Evolutionary conservation across 192 early-diverging fungal species (phyloP).

Genomic region (Umbelopsis isabellina): DNA sequence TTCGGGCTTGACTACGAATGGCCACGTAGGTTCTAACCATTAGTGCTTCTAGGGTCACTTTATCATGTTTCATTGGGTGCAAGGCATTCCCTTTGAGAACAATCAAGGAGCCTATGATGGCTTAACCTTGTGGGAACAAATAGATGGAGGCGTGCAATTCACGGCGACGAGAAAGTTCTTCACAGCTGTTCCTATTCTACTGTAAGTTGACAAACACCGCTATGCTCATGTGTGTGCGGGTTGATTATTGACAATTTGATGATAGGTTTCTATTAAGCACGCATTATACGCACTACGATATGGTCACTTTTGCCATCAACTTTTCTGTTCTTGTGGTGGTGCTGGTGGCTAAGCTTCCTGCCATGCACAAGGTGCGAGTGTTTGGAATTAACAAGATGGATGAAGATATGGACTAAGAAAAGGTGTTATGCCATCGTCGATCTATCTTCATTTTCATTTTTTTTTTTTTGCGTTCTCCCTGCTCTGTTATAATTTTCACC

Average conservation of each 20-base stretch:
- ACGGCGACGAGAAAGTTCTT: slow-evolving; percentile 98
- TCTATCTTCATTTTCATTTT: background rate
- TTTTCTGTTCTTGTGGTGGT: slow-evolving; percentile 82
- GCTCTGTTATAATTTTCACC: background rate
- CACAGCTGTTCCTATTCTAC: slow-evolving; percentile 88
- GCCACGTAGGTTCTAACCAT: too few species aligned
- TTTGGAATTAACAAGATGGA: slow-evolving; percentile 87
- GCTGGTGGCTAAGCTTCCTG: slow-evolving; percentile 90
- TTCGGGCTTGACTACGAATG: too few species aligned
- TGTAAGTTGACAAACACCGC: slow-evolving; percentile 67
- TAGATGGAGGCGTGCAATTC: slow-evolving; percentile 96
- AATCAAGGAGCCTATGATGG: slow-evolving; percentile 93
- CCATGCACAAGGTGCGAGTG: slow-evolving; percentile 87
- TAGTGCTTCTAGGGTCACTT: slow-evolving; percentile 72
- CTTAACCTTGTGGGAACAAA: slow-evolving; percentile 98
- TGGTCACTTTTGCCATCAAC: slow-evolving; percentile 89
- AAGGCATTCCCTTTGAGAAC: slow-evolving; percentile 93
- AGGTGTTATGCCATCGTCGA: background rate
- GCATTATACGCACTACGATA: slow-evolving; percentile 96
- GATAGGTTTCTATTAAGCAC: slow-evolving; percentile 88
- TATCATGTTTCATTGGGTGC: slow-evolving; percentile 98
- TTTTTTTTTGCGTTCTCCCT: background rate
- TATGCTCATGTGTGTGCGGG: background rate
- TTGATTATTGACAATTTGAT: background rate
- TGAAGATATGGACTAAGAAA: slow-evolving; percentile 16